Percentiles rank a stretch among this genome's conserved stretches.
Evolutionary conservation across 129 eudicot species (phyloP).

Genomic region (Chrysanthemum makinoi): DNA sequence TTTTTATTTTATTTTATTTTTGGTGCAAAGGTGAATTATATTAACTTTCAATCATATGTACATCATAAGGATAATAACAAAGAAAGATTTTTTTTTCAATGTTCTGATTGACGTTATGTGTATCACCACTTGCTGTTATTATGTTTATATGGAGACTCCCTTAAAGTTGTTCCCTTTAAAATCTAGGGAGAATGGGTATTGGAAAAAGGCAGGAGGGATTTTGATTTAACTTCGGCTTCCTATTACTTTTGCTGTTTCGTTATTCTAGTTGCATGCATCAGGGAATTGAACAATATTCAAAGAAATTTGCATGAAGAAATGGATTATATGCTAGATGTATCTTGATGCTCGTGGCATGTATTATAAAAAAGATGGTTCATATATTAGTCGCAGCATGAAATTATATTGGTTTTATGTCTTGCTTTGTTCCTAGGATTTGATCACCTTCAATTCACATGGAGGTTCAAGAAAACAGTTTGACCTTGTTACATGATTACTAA

Average conservation of each 20-base stretch:
- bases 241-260: neutral
- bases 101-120: neutral
- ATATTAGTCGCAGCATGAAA: slow-evolving; percentile 3
- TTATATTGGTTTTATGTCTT: slow-evolving; percentile 2
- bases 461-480: slow-evolving; percentile 1
- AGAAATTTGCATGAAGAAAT: slow-evolving; percentile 2
- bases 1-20: too few relatives aligned
- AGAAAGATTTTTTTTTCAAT: neutral
- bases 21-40: too few relatives aligned
- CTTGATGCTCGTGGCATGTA: neutral
- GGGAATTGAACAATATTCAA: neutral
- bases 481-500: neutral
- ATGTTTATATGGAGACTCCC: neutral
- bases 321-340: slow-evolving; percentile 5
- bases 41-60: too few relatives aligned
- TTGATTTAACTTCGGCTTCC: neutral
- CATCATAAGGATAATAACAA: too few relatives aligned
- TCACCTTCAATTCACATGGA: neutral
- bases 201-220: neutral
- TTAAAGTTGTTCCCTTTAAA: neutral
- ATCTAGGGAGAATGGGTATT: neutral
- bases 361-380: slow-evolving; percentile 1
- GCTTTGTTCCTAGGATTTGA: neutral
- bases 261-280: slow-evolving; percentile 8
- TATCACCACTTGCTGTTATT: neutral